Evolutionary conservation across 805 yeast genomes (phyloP).

Genomic region (Wickerhamomyces mucosus): DNA sequence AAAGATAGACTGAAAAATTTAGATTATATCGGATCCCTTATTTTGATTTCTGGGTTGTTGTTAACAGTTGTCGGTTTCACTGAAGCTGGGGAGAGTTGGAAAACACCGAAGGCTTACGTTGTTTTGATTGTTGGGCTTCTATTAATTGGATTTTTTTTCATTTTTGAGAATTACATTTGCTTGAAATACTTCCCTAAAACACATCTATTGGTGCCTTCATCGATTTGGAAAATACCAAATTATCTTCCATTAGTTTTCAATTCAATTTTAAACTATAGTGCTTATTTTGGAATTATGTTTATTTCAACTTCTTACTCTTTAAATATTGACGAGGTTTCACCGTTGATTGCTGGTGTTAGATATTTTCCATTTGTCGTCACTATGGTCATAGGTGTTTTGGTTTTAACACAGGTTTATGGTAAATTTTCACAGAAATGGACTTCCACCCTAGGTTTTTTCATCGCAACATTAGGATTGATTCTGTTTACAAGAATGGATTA

Average conservation of each 20-base stretch:
- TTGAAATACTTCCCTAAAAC: slow-evolving; percentile 10
- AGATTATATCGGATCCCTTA: slow-evolving; percentile 25
- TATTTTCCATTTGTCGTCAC: slow-evolving; percentile 26
- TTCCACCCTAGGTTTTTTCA: not conserved
- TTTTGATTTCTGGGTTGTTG: slow-evolving; percentile 26
- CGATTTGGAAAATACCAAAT: slow-evolving; percentile 14
- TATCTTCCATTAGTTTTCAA: slow-evolving; percentile 16
- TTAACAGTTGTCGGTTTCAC: slow-evolving; percentile 34
- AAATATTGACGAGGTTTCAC: slow-evolving; percentile 19
- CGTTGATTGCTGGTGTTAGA: slow-evolving; percentile 28
- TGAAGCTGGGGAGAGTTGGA: slow-evolving; percentile 35
- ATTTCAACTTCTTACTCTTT: slow-evolving; percentile 19
- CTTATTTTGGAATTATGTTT: slow-evolving; percentile 14
- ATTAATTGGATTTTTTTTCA: slow-evolving; percentile 16
- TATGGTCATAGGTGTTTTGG: slow-evolving; percentile 18
- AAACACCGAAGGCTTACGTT: slow-evolving; percentile 30
- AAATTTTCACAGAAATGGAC: not conserved
- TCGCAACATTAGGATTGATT: not conserved
- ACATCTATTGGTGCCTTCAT: slow-evolving; percentile 11
- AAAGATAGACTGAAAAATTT: slow-evolving; percentile 18
- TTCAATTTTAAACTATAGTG: slow-evolving; percentile 13
- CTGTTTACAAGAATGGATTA: slow-evolving; percentile 16
- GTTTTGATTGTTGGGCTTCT: slow-evolving; percentile 29
- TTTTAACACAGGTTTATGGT: slow-evolving; percentile 2
- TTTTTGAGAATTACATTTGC: slow-evolving; percentile 20